Percentiles rank a stretch among this genome's conserved stretches.
phyloP scores from a whole-genome alignment of 352 stramenopile species.

The Phytophthora crassamura region DNA sequence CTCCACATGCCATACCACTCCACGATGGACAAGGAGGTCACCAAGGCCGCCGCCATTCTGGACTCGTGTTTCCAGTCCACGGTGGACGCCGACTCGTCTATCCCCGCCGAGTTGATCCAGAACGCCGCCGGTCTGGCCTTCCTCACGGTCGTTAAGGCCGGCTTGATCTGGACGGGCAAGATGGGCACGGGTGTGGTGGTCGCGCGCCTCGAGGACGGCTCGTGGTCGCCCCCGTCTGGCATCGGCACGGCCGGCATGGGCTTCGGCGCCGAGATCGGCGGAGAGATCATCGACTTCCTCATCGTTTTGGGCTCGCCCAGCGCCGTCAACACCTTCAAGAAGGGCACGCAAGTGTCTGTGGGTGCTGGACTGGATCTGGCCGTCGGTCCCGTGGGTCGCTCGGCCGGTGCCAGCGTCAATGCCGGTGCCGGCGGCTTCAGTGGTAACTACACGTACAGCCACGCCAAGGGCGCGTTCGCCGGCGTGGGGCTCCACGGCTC shows the following conservation, averaged over 20 bases:
- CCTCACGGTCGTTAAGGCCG: slow-evolving; percentile 88
- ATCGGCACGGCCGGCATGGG: slow-evolving; percentile 85
- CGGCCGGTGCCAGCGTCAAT: slow-evolving; percentile 78
- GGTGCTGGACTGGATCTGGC: slow-evolving; percentile 81
- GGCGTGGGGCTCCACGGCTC: slow-evolving; percentile 83
- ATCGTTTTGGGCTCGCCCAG: slow-evolving; percentile 81
- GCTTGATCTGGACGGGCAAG: slow-evolving; percentile 87
- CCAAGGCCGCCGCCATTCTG: slow-evolving; percentile 84
- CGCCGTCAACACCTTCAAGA: slow-evolving; percentile 86
- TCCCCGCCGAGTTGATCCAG: slow-evolving; percentile 84
- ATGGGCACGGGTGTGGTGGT: slow-evolving; percentile 86
- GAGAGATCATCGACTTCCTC: slow-evolving; percentile 91
- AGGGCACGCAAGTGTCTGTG: slow-evolving; percentile 82
- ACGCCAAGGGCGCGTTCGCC: slow-evolving; percentile 82
- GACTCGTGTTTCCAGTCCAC: slow-evolving; percentile 86
- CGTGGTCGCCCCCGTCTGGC: slow-evolving; percentile 83
- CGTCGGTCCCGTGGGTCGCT: slow-evolving; percentile 72
- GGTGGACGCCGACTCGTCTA: slow-evolving; percentile 72
- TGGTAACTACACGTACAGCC: slow-evolving; percentile 89
- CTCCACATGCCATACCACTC: slow-evolving; percentile 89
- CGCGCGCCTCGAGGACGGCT: slow-evolving; percentile 77
- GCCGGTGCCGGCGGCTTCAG: slow-evolving; percentile 78
- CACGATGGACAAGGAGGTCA: slow-evolving; percentile 88
- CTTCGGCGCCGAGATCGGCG: slow-evolving; percentile 85
- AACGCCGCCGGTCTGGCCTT: slow-evolving; percentile 81